phyloP scores from a whole-genome alignment of 1,284 basidiomycete species.

The Heterobasidion annosum region DNA sequence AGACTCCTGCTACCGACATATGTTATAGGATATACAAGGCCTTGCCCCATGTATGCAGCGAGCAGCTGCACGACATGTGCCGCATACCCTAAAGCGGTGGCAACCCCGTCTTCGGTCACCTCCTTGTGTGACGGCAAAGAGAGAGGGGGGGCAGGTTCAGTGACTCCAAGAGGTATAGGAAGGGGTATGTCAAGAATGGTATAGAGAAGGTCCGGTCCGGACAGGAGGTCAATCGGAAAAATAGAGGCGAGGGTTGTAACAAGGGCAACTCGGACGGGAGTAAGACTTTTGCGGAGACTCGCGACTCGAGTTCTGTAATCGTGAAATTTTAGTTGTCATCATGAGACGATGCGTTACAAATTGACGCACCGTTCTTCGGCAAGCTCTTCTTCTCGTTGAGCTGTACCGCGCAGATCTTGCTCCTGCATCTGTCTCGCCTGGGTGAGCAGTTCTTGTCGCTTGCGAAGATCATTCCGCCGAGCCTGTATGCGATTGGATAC shows the following conservation, averaged over 20 bases:
- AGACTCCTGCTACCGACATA: constrained; percentile 83
- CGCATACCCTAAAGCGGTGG: constrained; percentile 82
- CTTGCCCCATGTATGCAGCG: constrained; percentile 68
- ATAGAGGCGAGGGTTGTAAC: constrained; percentile 72
- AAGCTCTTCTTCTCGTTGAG: constrained; percentile 28
- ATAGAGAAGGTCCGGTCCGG: constrained; percentile 76
- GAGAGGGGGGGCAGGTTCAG: constrained; percentile 83
- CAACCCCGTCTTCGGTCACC: constrained; percentile 77
- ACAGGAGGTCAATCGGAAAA: constrained; percentile 83
- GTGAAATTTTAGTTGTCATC: background rate
- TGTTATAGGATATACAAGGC: constrained; percentile 83
- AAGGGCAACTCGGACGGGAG: constrained; percentile 55
- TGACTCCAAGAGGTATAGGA: constrained; percentile 69
- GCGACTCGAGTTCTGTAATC: constrained; percentile 33
- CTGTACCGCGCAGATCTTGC: constrained; percentile 25
- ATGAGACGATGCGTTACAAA: background rate
- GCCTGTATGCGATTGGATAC: constrained; percentile 20
- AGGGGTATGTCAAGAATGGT: constrained; percentile 78
- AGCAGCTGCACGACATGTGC: constrained; percentile 80
- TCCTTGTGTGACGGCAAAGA: constrained; percentile 53
- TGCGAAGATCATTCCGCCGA: constrained; percentile 32
- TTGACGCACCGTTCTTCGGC: constrained; percentile 29
- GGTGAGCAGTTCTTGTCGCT: constrained; percentile 39
- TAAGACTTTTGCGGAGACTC: constrained; percentile 39
- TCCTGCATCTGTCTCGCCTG: constrained; percentile 33